phyloP scores from a whole-genome alignment of 2,329 filamentous ascomycete species.

The Ophiostoma sp. region DNA sequence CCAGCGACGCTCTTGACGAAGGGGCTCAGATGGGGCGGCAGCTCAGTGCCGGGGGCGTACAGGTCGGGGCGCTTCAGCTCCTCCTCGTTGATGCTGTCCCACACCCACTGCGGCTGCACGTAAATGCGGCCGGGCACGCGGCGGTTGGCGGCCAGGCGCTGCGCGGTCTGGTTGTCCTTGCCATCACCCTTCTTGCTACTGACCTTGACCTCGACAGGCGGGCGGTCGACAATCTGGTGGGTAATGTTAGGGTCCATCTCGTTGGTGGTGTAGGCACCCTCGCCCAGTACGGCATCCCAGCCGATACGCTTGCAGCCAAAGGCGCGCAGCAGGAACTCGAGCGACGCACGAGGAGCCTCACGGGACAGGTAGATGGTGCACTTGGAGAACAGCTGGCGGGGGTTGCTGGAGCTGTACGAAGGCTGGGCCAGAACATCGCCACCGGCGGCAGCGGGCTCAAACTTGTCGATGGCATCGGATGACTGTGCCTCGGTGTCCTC shows the following conservation, averaged over 20 bases:
- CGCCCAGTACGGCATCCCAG: conserved; percentile 87
- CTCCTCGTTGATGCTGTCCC: conserved; percentile 92
- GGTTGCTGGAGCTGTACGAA: conserved; percentile 56
- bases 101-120: conserved; percentile 96
- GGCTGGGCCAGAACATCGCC: conserved; percentile 85
- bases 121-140: conserved; percentile 89
- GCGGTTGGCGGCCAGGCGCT: conserved; percentile 55
- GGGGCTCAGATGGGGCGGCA: conserved; percentile 91
- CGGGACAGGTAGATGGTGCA: conserved; percentile 91
- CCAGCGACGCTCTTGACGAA: conserved; percentile 86
- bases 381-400: conserved; percentile 73
- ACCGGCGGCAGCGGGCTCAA: conserved; percentile 75
- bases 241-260: conserved; percentile 86
- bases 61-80: conserved; percentile 80
- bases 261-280: conserved; percentile 85
- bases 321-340: conserved; percentile 88
- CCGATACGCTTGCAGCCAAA: conserved; percentile 96
- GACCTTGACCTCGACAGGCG: conserved; percentile 59
- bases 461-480: conserved; percentile 75
- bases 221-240: conserved; percentile 92
- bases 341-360: conserved; percentile 80
- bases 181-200: conserved; percentile 42
- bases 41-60: conserved; percentile 81
- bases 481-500: conserved; percentile 44
- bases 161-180: conserved; percentile 58